Base-by-base conservation (phyloP, 805 yeast species). In the Myxozyma neglecta region DNA sequence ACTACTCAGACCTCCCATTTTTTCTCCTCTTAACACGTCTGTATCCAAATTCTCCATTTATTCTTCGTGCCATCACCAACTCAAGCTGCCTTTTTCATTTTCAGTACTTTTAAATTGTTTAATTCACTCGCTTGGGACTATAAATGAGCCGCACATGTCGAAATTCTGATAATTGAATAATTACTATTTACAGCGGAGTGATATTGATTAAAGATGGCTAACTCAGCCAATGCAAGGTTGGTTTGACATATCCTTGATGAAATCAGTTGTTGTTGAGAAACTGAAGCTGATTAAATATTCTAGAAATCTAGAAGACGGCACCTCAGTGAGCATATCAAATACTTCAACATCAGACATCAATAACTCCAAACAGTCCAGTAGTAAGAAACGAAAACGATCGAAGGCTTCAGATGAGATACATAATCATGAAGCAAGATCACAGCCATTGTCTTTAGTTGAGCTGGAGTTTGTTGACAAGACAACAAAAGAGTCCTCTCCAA, bases 391-490 rank as follows among this genome's bases (percentile, higher is more conserved):
- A 20, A 45, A 20, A n/a, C 49, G 14, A 7, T 20, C 10, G 20
- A 29, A 45, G 29, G 34, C 14, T 20, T 9, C 43, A 2, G 34
- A 49, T 9, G 24, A 49, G 24, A 44, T 2, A 14, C 3, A 18
- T n/a, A 34, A 35, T 29, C 13, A 36, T 7, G 39, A 49, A n/a
- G 32, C 11, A 13, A 49, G 5, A 16, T 5, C 14, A 11, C 9
- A 9, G 1, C 6, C 32, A 35, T 10, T 14, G 11, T 9, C 20
- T 10, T 32, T 34, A n/a, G 13, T 42, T 5, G 49, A 53, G 34
- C 35, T 53, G 29, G 56, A 53, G 20, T 53, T 53, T 18, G 51
- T 49, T 11, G 59, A 56, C 6, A 39, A 46, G 24, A n/a, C 36
- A 13, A 11, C 13, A 24, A 10, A 1, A 34, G 32, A 16, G 14